A percentile compares a stretch with the other conserved stretches of the same genome.
Evolutionary conservation across 202 grass and related monocot genomes (phyloP).

Genomic region (Alloteropsis angusta): DNA sequence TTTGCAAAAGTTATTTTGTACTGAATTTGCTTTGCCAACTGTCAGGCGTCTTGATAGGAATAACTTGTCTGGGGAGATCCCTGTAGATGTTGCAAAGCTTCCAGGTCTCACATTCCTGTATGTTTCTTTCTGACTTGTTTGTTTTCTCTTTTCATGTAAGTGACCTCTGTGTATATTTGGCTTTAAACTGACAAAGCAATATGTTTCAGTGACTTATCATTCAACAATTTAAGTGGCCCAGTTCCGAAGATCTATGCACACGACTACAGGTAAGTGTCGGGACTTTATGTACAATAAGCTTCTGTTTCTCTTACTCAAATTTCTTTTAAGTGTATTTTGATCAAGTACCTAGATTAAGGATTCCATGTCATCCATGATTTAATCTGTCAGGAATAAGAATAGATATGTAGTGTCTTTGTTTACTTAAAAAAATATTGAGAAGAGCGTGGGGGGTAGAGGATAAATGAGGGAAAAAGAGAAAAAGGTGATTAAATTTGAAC

Average conservation of each 20-base stretch:
- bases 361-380: neutral
- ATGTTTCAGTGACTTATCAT: constrained; percentile 86
- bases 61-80: constrained; percentile 75
- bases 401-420: neutral
- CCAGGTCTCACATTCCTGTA: constrained; percentile 94
- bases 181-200: constrained; percentile 34
- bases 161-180: neutral
- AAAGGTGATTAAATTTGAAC: neutral
- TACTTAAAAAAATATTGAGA: neutral
- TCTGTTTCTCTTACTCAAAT: neutral
- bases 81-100: constrained; percentile 77
- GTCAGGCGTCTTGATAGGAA: constrained; percentile 82
- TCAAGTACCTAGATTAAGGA: neutral
- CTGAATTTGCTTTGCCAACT: constrained; percentile 28
- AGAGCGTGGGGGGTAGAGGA: neutral
- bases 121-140: constrained; percentile 34
- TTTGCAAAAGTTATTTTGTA: constrained; percentile 8
- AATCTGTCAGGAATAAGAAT: neutral
- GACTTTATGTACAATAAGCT: neutral
- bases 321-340: neutral
- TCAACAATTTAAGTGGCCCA: constrained; percentile 71
- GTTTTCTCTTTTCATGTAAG: constrained; percentile 2
- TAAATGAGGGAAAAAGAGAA: neutral
- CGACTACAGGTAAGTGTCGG: constrained; percentile 62
- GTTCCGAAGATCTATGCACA: constrained; percentile 87